phyloP scores from a whole-genome alignment of 2,329 filamentous ascomycete species.

The Alternaria angustiovoidea region DNA sequence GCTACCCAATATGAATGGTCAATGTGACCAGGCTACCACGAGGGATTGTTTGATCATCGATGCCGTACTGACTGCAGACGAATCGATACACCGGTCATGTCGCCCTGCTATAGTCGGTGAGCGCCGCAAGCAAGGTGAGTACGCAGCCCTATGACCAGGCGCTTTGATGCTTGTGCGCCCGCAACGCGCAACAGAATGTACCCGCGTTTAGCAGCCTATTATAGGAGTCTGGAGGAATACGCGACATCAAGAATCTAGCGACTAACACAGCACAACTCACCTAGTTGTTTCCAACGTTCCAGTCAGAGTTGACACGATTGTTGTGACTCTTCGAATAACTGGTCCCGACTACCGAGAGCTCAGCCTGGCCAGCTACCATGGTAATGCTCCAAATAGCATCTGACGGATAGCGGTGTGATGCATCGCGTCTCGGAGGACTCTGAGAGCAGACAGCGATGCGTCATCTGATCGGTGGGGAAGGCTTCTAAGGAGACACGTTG shows the following conservation, averaged over 20 bases:
- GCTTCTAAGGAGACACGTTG: constrained; percentile 26
- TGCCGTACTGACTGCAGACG: constrained; percentile 18
- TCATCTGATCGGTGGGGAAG: constrained; percentile 14
- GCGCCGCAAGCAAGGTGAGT: constrained; percentile 21
- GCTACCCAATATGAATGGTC: constrained; percentile 20
- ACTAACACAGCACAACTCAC: not conserved
- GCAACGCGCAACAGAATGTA: constrained; percentile 13
- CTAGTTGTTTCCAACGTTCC: not conserved
- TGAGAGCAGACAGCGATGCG: constrained; percentile 16
- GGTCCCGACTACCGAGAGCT: not conserved
- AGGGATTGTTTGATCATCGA: constrained; percentile 20
- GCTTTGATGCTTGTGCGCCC: constrained; percentile 17
- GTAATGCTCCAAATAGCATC: constrained; percentile 16
- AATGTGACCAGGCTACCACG: constrained; percentile 21
- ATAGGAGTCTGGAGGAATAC: not conserved
- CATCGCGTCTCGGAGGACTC: constrained; percentile 7
- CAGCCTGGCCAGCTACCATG: not conserved
- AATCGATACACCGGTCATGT: constrained; percentile 6
- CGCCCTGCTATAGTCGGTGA: constrained; percentile 17
- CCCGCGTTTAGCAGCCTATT: constrained; percentile 5
- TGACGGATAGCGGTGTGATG: constrained; percentile 23
- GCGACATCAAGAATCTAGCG: not conserved
- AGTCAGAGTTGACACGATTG: not conserved
- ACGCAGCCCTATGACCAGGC: constrained; percentile 22
- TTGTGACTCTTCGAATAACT: not conserved